A percentile compares a stretch with the other conserved stretches of the same genome.
Conservation (phyloP, 1,139 yeast genomes). For the Zygosaccharomyces sapae region DNA sequence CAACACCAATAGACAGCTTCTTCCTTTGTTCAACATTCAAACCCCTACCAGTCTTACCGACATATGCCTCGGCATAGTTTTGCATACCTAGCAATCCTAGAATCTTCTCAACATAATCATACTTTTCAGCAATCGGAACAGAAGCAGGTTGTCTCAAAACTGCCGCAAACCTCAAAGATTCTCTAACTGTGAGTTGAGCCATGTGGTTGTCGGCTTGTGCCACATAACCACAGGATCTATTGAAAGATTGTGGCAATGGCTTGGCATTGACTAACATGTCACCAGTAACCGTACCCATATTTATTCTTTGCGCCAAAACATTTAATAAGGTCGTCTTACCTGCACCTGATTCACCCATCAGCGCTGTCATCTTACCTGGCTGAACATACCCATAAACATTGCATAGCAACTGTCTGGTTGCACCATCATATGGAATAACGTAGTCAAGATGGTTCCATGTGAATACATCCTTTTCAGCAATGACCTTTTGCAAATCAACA, state of each 20-base stretch:
- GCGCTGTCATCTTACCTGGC: conserved; percentile 60
- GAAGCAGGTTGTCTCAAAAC: conserved; percentile 52
- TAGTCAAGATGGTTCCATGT: conserved; percentile 54
- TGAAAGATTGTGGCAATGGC: conserved; percentile 49
- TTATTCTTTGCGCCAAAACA: conserved; percentile 54
- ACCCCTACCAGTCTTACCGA: conserved; percentile 56
- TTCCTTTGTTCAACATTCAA: conserved; percentile 64
- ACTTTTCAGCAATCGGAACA: conserved; percentile 47
- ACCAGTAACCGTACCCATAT: conserved; percentile 59
- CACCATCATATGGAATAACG: conserved; percentile 49
- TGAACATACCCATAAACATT: conserved; percentile 61
- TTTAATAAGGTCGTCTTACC: conserved; percentile 64
- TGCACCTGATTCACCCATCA: conserved; percentile 70
- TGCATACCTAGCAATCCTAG: conserved; percentile 55
- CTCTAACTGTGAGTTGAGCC: conserved; percentile 56
- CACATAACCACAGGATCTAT: conserved; percentile 60
- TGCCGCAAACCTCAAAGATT: conserved; percentile 58
- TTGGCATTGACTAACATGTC: conserved; percentile 60
- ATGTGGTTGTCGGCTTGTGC: conserved; percentile 64
- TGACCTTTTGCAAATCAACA: conserved; percentile 40
- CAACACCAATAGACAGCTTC: conserved; percentile 62
- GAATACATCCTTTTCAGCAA: conserved; percentile 44
- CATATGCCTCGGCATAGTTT: conserved; percentile 58
- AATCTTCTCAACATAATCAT: conserved; percentile 57
- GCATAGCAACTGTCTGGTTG: conserved; percentile 46